A percentile compares a stretch with the other conserved stretches of the same genome.
These are phyloP conservation scores for Zhuliangozyma blackwelliae DNA, from an alignment of 1,139 yeast genomes.

Conservation along the genomic window DNA sequence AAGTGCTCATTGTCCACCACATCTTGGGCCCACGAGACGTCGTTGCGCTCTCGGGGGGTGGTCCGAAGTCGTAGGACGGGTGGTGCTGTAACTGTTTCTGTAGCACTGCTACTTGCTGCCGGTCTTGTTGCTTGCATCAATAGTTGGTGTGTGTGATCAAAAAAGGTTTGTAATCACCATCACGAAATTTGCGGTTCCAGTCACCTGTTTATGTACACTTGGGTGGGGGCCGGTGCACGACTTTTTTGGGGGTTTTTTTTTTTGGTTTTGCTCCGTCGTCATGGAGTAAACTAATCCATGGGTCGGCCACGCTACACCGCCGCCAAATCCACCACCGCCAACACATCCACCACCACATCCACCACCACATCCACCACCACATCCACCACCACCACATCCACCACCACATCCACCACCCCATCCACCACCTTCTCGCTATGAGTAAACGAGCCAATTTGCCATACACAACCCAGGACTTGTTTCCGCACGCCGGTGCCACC, in stretches of 20 bases:
- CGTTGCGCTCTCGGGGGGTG: conserved; percentile 24
- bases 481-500: conserved; percentile 23
- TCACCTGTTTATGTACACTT: too few relatives aligned
- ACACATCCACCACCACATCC: too few relatives aligned
- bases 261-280: too few relatives aligned
- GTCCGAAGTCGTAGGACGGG: conserved; percentile 9
- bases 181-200: too few relatives aligned
- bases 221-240: too few relatives aligned
- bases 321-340: neutral
- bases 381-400: neutral
- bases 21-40: conserved; percentile 79
- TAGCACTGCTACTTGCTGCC: neutral
- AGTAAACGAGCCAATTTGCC: conserved; percentile 31
- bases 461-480: conserved; percentile 36
- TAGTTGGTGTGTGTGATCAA: neutral
- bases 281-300: neutral
- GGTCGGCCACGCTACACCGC: neutral
- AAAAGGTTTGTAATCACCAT: too few relatives aligned
- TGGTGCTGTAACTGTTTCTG: conserved; percentile 5
- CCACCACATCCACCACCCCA: too few relatives aligned
- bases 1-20: conserved; percentile 85
- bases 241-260: too few relatives aligned
- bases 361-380: too few relatives aligned
- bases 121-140: neutral
- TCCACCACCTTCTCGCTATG: conserved; percentile 11